These are phyloP conservation scores for Gossypium gossypioides DNA, from an alignment of 441 rosid genomes.

Conservation along the genomic window DNA sequence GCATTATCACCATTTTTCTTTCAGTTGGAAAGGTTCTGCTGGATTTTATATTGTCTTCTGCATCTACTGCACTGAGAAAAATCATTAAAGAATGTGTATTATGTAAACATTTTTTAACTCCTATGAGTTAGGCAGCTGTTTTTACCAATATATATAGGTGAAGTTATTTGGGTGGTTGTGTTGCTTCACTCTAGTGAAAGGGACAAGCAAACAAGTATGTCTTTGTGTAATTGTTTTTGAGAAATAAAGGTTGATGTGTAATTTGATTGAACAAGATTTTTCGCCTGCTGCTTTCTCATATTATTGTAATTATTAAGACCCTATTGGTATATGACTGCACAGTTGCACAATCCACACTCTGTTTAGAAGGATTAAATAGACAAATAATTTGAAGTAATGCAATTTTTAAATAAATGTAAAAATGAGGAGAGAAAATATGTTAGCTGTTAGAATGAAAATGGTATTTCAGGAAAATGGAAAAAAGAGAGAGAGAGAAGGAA, in stretches of 20 bases:
- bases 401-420: background rate
- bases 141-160: background rate
- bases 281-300: background rate
- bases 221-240: background rate
- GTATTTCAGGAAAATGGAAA: background rate
- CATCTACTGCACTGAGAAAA: background rate
- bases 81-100: background rate
- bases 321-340: background rate
- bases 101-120: background rate
- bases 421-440: background rate
- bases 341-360: background rate
- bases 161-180: background rate
- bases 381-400: background rate
- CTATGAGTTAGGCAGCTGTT: background rate
- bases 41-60: background rate
- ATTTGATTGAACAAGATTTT: background rate
- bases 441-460: background rate
- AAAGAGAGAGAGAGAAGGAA: background rate
- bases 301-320: background rate
- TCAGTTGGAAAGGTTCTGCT: background rate
- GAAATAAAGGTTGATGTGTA: background rate
- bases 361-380: background rate
- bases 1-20: background rate
- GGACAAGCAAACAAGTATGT: background rate
- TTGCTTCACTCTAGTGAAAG: background rate